Evolutionary conservation across 2,329 filamentous ascomycete species (phyloP).

Genomic region (Pestalotiopsis sp.): DNA sequence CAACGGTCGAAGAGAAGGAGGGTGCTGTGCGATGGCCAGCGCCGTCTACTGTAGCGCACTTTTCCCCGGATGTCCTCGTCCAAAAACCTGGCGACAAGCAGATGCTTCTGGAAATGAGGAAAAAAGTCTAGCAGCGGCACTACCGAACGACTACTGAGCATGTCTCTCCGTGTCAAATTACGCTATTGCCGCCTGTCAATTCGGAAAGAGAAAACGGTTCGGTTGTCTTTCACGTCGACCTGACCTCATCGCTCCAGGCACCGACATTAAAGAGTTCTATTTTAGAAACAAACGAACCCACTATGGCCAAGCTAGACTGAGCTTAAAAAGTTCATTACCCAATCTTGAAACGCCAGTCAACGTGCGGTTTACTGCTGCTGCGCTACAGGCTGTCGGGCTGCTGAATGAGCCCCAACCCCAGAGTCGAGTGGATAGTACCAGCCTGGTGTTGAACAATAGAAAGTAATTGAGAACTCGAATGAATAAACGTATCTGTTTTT

Average conservation of each 20-base stretch:
- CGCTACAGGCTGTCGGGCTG: not conserved
- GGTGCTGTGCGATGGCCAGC: no score
- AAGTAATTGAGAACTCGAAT: not conserved
- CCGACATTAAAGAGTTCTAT: slow-evolving; percentile 5
- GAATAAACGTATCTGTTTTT: not conserved
- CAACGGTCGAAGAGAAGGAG: not conserved
- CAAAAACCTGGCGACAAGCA: not conserved
- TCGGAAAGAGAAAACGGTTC: not conserved
- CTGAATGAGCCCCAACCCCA: not conserved
- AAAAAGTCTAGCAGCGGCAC: not conserved
- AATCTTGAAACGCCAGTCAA: slow-evolving; percentile 1
- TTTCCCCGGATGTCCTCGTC: no score
- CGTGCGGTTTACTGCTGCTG: not conserved
- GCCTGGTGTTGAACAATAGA: not conserved
- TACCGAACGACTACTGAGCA: not conserved
- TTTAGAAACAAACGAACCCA: slow-evolving; percentile 8
- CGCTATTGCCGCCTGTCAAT: not conserved
- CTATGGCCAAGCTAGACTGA: not conserved
- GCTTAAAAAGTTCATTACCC: slow-evolving; percentile 1
- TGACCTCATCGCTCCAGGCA: slow-evolving; percentile 4
- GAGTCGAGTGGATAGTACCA: not conserved
- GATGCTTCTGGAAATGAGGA: not conserved
- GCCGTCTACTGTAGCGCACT: no score
- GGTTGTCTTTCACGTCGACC: not conserved
- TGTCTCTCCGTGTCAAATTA: not conserved